A percentile compares a stretch with the other conserved stretches of the same genome.
These are phyloP conservation scores for Postia placenta DNA, from an alignment of 768 basidiomycete species.

Conservation along the genomic window DNA sequence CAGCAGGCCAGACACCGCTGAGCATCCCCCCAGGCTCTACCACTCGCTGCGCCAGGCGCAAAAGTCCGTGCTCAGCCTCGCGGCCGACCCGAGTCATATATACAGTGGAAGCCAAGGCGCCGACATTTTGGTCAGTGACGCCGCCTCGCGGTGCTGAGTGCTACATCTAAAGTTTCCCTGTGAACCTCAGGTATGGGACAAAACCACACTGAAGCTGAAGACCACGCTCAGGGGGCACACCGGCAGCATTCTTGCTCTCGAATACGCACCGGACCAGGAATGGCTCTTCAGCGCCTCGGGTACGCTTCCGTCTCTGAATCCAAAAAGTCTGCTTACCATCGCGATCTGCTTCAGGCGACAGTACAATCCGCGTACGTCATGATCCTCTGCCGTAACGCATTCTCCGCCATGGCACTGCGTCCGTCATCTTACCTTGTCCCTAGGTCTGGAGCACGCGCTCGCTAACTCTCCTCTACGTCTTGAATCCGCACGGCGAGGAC, in stretches of 20 bases:
- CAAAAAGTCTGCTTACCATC: background rate
- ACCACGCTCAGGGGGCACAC: conserved; percentile 74
- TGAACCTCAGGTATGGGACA: conserved; percentile 73
- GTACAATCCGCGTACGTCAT: conserved; percentile 69
- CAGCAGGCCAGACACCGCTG: conserved; percentile 6
- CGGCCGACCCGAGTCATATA: conserved; percentile 65
- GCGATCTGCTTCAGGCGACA: conserved; percentile 56
- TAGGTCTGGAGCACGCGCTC: conserved; percentile 81
- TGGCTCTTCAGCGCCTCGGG: conserved; percentile 93
- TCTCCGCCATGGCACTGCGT: background rate
- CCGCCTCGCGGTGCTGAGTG: background rate
- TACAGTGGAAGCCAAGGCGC: conserved; percentile 79
- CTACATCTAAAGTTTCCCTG: background rate
- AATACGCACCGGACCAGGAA: conserved; percentile 63
- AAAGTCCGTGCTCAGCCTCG: conserved; percentile 70
- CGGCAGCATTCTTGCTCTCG: conserved; percentile 76
- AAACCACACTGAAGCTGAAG: conserved; percentile 60
- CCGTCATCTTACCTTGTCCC: conserved; percentile 2
- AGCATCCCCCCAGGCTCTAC: conserved; percentile 29
- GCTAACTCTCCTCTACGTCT: conserved; percentile 60
- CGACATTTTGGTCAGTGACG: conserved; percentile 62
- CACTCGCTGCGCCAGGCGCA: conserved; percentile 66
- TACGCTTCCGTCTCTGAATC: conserved; percentile 18
- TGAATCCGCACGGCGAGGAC: conserved; percentile 73
- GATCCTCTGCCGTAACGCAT: background rate